These are phyloP conservation scores for Crithidia thermophila DNA, from an alignment of 208 protist species.

Conservation along the genomic window DNA sequence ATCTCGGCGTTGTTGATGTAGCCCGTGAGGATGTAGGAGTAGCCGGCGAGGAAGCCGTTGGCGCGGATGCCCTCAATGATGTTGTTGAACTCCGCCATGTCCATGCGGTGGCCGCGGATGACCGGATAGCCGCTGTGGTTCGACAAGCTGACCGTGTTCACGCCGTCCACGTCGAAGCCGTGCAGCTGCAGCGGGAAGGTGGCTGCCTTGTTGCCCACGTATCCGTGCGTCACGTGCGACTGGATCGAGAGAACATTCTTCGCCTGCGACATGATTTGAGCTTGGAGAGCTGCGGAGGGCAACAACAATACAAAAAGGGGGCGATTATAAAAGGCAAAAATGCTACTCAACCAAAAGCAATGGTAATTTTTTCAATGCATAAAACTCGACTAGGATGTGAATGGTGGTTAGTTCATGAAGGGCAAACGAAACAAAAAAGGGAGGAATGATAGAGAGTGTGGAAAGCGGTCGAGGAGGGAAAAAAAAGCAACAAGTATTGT, in stretches of 20 bases:
- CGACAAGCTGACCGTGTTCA: slow-evolving; percentile 96
- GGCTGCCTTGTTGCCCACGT: slow-evolving; percentile 96
- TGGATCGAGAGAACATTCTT: slow-evolving; percentile 94
- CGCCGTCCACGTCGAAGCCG: slow-evolving; percentile 94
- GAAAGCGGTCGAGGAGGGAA: background rate
- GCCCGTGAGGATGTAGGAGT: slow-evolving; percentile 93
- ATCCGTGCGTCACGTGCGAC: slow-evolving; percentile 95
- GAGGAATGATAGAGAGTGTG: slow-evolving; percentile 17
- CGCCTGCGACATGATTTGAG: slow-evolving; percentile 21
- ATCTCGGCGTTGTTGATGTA: slow-evolving; percentile 94
- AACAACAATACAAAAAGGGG: slow-evolving; percentile 1
- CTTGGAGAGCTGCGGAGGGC: background rate
- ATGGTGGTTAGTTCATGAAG: background rate
- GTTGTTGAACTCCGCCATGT: slow-evolving; percentile 69
- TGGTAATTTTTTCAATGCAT: background rate
- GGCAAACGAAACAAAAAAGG: slow-evolving; percentile 2
- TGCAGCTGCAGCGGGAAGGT: slow-evolving; percentile 95
- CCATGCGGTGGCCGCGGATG: slow-evolving; percentile 89
- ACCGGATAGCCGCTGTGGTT: slow-evolving; percentile 95
- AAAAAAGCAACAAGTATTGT: background rate
- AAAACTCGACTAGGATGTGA: background rate
- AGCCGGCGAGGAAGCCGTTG: slow-evolving; percentile 83
- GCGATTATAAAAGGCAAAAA: background rate
- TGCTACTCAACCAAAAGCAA: background rate
- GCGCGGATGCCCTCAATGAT: slow-evolving; percentile 87